Evolutionary conservation across 2,329 filamentous ascomycete species (phyloP), one percentile per base, ranked within the genome.

Genomic region (Zymoseptoria crescenta): DNA sequence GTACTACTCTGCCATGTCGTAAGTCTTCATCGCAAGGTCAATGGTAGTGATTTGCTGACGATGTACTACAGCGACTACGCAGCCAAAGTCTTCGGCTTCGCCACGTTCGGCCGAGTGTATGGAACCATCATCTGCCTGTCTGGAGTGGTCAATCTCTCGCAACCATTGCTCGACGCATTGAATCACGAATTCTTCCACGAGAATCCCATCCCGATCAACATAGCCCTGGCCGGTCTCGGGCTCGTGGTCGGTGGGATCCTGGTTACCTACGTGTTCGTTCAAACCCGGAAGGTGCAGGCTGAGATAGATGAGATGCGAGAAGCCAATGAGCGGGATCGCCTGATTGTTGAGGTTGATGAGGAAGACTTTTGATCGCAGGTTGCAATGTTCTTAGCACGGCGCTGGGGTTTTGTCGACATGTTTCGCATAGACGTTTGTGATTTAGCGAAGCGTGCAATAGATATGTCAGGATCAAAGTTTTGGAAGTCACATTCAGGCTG

Each of bases 61-160:
- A 21, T 50, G 6, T 13, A n/a, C 6, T 50, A 41, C 56, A 69
- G 67, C 52, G 91, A 96, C 75, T 96, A 95, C 71, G 84, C 86
- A 9, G 90, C 90, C 59, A 96, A 96, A 75, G 90, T 96, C 48
- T 96, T 96, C 72, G 91, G 91, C n/a, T 96, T 96, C 75, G 82
- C 86, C 62, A 96, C 91, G 0, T 96, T 96, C 67, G 92, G 91
- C 50, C 94, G 89, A 55, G 90, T 96, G 20, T 96, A 96, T 74
- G 91, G 91, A 21, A 82, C 91, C 28, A 89, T 95, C 65, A 95
- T 96, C 67, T 94, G 89, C 74, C 76, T 94, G 3, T 86, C 89
- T 0, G 91, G 92, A 0, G 72, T 96, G 1, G 80, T 92, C 67
- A 96, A 95, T 74, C 90, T 96, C 67, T 84, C 84, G 3, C 91